These are phyloP conservation scores for Salisapilia sapeloensis DNA, from an alignment of 352 stramenopile genomes.

Conservation along the genomic window DNA sequence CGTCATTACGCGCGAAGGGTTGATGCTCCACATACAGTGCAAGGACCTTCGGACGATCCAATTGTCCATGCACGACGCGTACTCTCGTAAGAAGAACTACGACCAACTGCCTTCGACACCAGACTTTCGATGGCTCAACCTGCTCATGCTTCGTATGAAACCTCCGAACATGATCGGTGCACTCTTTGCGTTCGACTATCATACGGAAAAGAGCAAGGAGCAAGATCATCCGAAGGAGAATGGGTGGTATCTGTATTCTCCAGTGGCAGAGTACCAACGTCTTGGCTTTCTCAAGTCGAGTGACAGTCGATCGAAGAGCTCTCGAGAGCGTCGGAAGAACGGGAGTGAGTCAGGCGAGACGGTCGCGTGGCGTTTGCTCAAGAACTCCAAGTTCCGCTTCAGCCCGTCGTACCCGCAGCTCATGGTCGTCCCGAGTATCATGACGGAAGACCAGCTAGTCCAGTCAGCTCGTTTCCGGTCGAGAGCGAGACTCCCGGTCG, in stretches of 20 bases:
- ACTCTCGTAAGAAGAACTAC: conserved; percentile 67
- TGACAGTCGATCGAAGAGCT: not conserved
- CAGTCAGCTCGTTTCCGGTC: conserved; percentile 84
- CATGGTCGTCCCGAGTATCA: conserved; percentile 87
- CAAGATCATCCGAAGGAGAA: conserved; percentile 27
- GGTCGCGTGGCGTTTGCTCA: conserved; percentile 72
- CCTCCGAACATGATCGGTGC: conserved; percentile 51
- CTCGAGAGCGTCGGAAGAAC: conserved; percentile 4
- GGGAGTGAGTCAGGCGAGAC: conserved; percentile 6
- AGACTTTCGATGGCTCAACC: conserved; percentile 63
- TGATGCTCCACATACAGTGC: conserved; percentile 69
- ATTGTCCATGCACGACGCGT: conserved; percentile 74
- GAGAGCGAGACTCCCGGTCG: conserved; percentile 81
- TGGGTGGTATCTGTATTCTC: conserved; percentile 71
- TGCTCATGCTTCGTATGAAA: conserved; percentile 64
- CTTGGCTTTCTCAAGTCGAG: conserved; percentile 46
- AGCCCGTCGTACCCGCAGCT: conserved; percentile 90
- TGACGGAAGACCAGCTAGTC: conserved; percentile 86
- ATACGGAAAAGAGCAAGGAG: conserved; percentile 41
- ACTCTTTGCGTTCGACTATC: conserved; percentile 74
- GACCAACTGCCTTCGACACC: conserved; percentile 57
- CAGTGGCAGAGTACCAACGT: conserved; percentile 65
- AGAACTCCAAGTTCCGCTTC: conserved; percentile 84
- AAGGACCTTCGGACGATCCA: conserved; percentile 69
- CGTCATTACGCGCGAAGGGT: conserved; percentile 51